Evolutionary conservation across 1,139 yeast species (phyloP), one percentile per base, ranked within the genome.

Genomic region (Blastobotrys ciferrii): DNA sequence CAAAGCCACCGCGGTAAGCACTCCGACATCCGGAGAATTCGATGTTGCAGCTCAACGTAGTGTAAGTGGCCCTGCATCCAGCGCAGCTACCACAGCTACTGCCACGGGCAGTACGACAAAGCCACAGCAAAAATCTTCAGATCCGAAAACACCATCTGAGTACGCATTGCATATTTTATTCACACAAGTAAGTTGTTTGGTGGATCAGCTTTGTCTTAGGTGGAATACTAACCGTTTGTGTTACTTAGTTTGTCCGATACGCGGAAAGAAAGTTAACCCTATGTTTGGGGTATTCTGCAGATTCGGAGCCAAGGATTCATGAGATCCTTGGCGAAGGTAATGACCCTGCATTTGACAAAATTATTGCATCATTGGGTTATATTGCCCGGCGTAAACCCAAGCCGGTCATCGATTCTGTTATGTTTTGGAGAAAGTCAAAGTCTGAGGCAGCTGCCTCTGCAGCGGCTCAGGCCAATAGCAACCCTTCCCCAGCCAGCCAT

Each of bases 391-490:
- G 84, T 32, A 87, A 89, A 58, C 98, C 98, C 0, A 91, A 89
- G 61, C 96, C 97, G 0, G 97, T 94, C 2, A 91, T 94, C 41
- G 98, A 94, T 65, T 87, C 96, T 18, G 96, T 92, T 51, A 91
- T 94, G 98, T 91, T 87, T 63, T 92, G 99, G 99, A 76, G 98
- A 52, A 88, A 91, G 65, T 81, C 94, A 3, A 84, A 92, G 64
- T 82, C 94, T 25, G 97, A 91, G 58, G 84, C 87, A 2, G 89
- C 95, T 0, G 76, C 82, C 2, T 74, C 82, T 71, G 95, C 95
- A 0, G 82, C 62, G 2, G 47, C 49, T 5, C 43, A 42, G 17
- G 42, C 33, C 12, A 39, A 30, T 17, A 31, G 33, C 23, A 39
- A 35, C 15, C 31, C 51, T 2, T 48, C 45, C 2, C 44, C 54